phyloP scores from a whole-genome alignment of 1,284 basidiomycete genomes.

The Cryptococcus wingfieldii region DNA sequence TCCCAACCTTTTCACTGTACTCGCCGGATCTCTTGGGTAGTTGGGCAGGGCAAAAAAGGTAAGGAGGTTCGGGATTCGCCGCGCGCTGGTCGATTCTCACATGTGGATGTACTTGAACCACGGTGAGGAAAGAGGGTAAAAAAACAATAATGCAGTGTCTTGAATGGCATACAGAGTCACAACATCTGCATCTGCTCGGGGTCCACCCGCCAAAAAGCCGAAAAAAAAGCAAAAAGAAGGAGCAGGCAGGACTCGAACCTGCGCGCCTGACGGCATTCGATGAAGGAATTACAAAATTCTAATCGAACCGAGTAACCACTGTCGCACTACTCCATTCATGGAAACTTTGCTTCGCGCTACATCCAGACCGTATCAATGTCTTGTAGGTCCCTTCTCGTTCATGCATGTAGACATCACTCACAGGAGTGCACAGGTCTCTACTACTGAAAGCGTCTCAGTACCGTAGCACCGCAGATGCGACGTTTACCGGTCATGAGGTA shows the following conservation, averaged over 20 bases:
- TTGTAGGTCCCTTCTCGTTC: neutral
- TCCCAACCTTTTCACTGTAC: no score
- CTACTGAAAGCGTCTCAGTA: neutral
- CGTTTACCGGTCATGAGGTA: neutral
- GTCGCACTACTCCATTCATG: slow-evolving; percentile 4
- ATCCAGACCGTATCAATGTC: neutral
- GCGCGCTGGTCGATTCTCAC: no score
- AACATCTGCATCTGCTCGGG: no score
- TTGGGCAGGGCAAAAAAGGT: no score
- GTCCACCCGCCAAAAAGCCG: neutral
- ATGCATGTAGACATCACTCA: neutral
- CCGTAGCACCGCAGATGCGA: neutral
- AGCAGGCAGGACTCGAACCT: slow-evolving; percentile 9
- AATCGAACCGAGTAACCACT: slow-evolving; percentile 13
- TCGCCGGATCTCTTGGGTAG: no score
- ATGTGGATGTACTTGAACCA: no score
- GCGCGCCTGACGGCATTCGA: slow-evolving; percentile 4
- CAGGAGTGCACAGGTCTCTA: neutral
- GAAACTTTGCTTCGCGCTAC: slow-evolving; percentile 4
- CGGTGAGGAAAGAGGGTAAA: no score
- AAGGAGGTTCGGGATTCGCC: no score
- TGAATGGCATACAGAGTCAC: no score
- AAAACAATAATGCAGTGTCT: no score
- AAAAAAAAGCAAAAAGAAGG: slow-evolving; percentile 2
- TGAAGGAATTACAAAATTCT: slow-evolving; percentile 3